Evolutionary conservation across 306 rosid genomes (phyloP).

Genomic region (Vigna reflexopilosa): DNA sequence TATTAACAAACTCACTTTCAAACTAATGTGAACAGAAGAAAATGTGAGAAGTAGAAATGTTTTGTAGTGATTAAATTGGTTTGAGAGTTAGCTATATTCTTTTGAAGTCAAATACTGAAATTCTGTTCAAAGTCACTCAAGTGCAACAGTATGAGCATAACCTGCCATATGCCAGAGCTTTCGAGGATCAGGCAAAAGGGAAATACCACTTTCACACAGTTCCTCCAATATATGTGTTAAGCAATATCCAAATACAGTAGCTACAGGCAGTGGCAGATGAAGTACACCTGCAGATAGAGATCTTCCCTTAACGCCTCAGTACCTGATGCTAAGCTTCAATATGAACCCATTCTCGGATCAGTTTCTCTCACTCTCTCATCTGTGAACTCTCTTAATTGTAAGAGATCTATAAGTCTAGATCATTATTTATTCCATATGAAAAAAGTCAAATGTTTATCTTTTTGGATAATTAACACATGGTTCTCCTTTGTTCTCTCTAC

Average conservation of each 20-base stretch:
- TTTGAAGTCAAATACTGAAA: slow-evolving; percentile 31
- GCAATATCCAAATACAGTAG: slow-evolving; percentile 61
- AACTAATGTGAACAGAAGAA: background rate
- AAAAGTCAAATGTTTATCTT: background rate
- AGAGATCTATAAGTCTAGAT: slow-evolving; percentile 38
- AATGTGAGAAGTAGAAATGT: background rate
- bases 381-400: slow-evolving; percentile 40
- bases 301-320: slow-evolving; percentile 47
- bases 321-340: slow-evolving; percentile 39
- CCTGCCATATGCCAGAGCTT: slow-evolving; percentile 42
- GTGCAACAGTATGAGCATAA: slow-evolving; percentile 42
- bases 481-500: slow-evolving; percentile 20
- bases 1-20: background rate
- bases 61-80: slow-evolving; percentile 4
- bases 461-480: background rate
- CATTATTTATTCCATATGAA: background rate
- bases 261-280: slow-evolving; percentile 47
- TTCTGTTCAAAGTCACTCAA: slow-evolving; percentile 38
- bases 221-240: slow-evolving; percentile 56
- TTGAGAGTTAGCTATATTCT: slow-evolving; percentile 3
- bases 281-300: slow-evolving; percentile 55
- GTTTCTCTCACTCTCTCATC: slow-evolving; percentile 40
- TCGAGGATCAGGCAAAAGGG: slow-evolving; percentile 55
- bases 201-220: slow-evolving; percentile 55
- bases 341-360: slow-evolving; percentile 40